Percentiles rank a stretch among this genome's conserved stretches.
Conservation (phyloP, 805 yeast genomes). For the Ogataea nonfermentans region DNA sequence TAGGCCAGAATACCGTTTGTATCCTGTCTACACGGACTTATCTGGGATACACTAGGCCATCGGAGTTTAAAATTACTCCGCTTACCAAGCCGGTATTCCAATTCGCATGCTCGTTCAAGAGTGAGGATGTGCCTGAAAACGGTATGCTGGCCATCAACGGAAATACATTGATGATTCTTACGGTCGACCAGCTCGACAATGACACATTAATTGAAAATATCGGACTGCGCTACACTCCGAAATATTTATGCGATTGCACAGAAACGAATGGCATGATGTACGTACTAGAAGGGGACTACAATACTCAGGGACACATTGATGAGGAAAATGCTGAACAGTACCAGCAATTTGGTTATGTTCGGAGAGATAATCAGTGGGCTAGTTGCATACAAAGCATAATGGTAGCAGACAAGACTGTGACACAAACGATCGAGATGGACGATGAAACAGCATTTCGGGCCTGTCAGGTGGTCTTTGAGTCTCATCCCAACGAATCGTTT, state of each 20-base stretch:
- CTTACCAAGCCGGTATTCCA: slow-evolving; percentile 41
- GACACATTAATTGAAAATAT: slow-evolving; percentile 38
- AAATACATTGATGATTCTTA: slow-evolving; percentile 52
- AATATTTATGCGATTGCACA: slow-evolving; percentile 35
- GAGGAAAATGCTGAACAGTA: slow-evolving; percentile 36
- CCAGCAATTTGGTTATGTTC: slow-evolving; percentile 47
- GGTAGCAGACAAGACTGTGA: slow-evolving; percentile 31
- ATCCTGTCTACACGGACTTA: slow-evolving; percentile 58
- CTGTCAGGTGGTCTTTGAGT: slow-evolving; percentile 32
- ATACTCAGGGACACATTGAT: slow-evolving; percentile 31
- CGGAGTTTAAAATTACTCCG: slow-evolving; percentile 46
- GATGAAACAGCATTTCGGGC: slow-evolving; percentile 44
- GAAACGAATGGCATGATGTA: slow-evolving; percentile 33
- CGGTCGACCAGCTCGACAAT: slow-evolving; percentile 41
- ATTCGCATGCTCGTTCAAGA: slow-evolving; percentile 52
- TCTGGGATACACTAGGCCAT: slow-evolving; percentile 42
- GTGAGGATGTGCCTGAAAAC: slow-evolving; percentile 56
- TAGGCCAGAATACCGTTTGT: slow-evolving; percentile 37
- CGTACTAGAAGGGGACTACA: slow-evolving; percentile 46
- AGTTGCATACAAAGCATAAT: slow-evolving; percentile 55
- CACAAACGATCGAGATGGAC: slow-evolving; percentile 45
- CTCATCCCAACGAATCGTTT: slow-evolving; percentile 28
- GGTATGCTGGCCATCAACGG: slow-evolving; percentile 66
- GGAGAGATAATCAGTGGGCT: slow-evolving; percentile 38
- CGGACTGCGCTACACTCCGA: slow-evolving; percentile 52